Conservation (phyloP, 768 basidiomycete species). For the Calocybe cyanea region DNA sequence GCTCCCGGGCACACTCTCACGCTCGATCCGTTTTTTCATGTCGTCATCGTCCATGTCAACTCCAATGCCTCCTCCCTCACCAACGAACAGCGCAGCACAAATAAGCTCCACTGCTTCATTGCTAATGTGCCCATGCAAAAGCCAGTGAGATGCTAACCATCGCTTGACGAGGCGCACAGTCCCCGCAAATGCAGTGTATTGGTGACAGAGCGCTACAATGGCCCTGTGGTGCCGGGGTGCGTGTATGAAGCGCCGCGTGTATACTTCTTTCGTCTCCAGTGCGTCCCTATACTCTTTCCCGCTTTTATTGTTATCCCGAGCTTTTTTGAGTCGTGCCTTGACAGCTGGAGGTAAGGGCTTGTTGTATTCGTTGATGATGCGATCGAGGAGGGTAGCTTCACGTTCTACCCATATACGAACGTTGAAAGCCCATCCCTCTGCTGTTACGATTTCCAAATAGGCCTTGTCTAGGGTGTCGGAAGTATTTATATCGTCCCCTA, state of each 20-base stretch:
- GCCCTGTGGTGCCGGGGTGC: conserved; percentile 84
- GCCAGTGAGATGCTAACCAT: conserved; percentile 90
- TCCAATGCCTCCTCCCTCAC: conserved; percentile 34
- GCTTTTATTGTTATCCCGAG: conserved; percentile 31
- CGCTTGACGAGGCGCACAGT: conserved; percentile 88
- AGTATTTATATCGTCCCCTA: conserved; percentile 42
- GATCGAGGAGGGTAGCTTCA: conserved; percentile 75
- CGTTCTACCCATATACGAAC: conserved; percentile 85
- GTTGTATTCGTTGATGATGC: conserved; percentile 48
- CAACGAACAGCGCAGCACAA: conserved; percentile 74
- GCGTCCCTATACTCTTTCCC: conserved; percentile 53
- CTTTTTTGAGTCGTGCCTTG: conserved; percentile 14
- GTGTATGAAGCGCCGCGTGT: conserved; percentile 72
- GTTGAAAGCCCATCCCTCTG: conserved; percentile 85
- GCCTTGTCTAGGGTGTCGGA: conserved; percentile 67
- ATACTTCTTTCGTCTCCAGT: conserved; percentile 51
- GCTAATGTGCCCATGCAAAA: conserved; percentile 68
- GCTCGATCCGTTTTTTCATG: conserved; percentile 25
- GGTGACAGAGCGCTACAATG: conserved; percentile 75
- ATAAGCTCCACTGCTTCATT: conserved; percentile 84
- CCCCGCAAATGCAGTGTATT: conserved; percentile 72
- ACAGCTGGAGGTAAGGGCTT: conserved; percentile 36
- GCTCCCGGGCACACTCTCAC: conserved; percentile 57
- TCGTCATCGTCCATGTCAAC: conserved; percentile 22
- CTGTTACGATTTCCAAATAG: conserved; percentile 71